Conservation (phyloP, 805 yeast species). For the Teunomyces tritomae region DNA sequence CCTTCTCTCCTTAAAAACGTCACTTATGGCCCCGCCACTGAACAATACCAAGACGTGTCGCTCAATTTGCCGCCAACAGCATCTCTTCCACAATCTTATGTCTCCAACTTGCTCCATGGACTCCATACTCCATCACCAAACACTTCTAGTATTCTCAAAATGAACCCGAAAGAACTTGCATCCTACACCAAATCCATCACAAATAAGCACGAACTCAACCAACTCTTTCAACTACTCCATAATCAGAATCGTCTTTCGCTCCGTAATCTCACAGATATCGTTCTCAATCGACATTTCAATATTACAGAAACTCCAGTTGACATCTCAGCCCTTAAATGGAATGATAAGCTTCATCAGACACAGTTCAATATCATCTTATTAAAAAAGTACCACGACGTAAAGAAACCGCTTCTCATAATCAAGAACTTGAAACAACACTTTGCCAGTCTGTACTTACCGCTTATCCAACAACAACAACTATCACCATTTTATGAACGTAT, state of each 20-base stretch:
- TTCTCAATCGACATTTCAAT: conserved; percentile 23
- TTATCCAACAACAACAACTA: conserved; percentile 19
- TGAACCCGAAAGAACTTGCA: conserved; percentile 16
- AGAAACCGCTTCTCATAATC: conserved; percentile 30
- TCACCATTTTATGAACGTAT: conserved; percentile 40
- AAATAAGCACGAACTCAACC: conserved; percentile 7
- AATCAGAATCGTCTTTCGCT: conserved; percentile 25
- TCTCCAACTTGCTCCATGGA: conserved; percentile 24
- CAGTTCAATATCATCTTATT: conserved; percentile 32
- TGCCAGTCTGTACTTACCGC: conserved; percentile 20
- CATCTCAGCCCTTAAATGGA: conserved; percentile 8
- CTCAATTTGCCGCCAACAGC: conserved; percentile 2
- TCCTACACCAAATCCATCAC: conserved; percentile 16
- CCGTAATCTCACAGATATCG: conserved; percentile 22
- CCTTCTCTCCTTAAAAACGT: conserved; percentile 27
- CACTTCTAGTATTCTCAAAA: conserved; percentile 11
- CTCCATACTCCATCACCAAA: conserved; percentile 14
- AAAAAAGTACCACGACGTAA: conserved; percentile 35
- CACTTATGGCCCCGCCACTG: conserved; percentile 32
- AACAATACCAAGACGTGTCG: conserved; percentile 20
- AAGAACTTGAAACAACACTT: conserved; percentile 29
- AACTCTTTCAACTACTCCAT: conserved; percentile 21
- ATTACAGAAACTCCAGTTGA: conserved; percentile 18
- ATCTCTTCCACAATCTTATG: conserved; percentile 5
- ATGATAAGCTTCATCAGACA: conserved; percentile 20